Evolutionary conservation across 257 asterid genomes (phyloP), one percentile per base, ranked within the genome.

Genomic region (Solanum paucissectum): DNA sequence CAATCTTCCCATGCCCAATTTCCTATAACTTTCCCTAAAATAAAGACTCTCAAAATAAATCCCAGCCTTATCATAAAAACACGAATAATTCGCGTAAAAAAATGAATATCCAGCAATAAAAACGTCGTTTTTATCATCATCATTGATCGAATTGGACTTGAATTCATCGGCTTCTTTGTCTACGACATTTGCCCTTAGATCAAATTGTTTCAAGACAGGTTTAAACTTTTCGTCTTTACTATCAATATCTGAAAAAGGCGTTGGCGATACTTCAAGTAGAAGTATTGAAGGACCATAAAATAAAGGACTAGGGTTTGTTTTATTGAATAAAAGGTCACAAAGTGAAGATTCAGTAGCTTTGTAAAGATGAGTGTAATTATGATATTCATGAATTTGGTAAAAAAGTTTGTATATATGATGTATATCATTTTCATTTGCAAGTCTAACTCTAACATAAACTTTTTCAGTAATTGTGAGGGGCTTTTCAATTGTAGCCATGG

Each of bases 1-100:
- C 52, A 86, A 38, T 4, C 84, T 36, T 16, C 88, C 88, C 52
- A 86, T 44, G n/a, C 88, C 88, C 6, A 86, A 12, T 23, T 73
- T 86, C 73, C 88, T 75, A 62, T 86, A 86, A 27, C 88, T 86
- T 4, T 52, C 88, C 49, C 88, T 58, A 38, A 86, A 86, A 40
- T 86, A 86, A 18, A 86, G 88, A 38, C 88, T 86, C 58, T 86
- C 88, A 40, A 86, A 86, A 62, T 71, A 86, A 11, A 86, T 86
- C 38, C 88, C 88, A 29, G 88, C 72, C 6, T 37, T 52, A 62
- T 86, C 88, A 40, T 86, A 72, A 60, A 86, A 86, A 23, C 88
- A 72, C 18, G 88, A 86, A 77, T 86, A 86, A 62, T 86, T 86
- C 29, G 88, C 83, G 84, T 37, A 73, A 21, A 86, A 86, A 20